These are phyloP conservation scores for Endotrypanum monterogeii DNA, from an alignment of 208 protist species.

Conservation along the genomic window DNA sequence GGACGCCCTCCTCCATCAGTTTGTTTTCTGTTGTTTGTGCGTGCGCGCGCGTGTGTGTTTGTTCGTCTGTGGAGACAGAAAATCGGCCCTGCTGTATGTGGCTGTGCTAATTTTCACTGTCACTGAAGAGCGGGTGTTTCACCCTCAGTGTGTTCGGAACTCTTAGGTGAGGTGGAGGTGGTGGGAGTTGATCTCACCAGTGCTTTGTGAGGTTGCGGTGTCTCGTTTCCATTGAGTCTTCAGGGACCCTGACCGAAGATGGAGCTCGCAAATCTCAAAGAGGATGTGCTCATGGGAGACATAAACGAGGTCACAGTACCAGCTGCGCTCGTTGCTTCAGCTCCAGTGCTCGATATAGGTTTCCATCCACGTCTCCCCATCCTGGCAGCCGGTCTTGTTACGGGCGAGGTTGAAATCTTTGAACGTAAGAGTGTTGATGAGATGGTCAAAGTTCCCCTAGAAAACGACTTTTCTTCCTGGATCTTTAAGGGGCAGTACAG, in stretches of 20 bases:
- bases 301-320: slow-evolving; percentile 51
- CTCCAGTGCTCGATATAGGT: slow-evolving; percentile 68
- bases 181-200: not conserved
- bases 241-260: slow-evolving; percentile 24
- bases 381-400: slow-evolving; percentile 76
- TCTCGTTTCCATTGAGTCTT: not conserved
- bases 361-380: slow-evolving; percentile 81
- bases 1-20: no score
- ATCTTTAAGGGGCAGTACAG: slow-evolving; percentile 58
- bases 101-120: no score
- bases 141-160: no score
- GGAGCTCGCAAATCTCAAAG: slow-evolving; percentile 56
- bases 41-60: no score
- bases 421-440: slow-evolving; percentile 56
- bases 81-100: no score
- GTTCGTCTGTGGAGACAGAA: no score
- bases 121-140: no score
- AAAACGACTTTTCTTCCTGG: slow-evolving; percentile 75
- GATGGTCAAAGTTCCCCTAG: slow-evolving; percentile 58
- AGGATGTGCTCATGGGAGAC: slow-evolving; percentile 74
- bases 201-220: not conserved
- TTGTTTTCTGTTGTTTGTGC: no score
- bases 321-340: slow-evolving; percentile 58
- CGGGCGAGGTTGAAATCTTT: slow-evolving; percentile 82
- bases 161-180: not conserved